A percentile compares a stretch with the other conserved stretches of the same genome.
These are phyloP conservation scores for Boeremia exigua DNA, from an alignment of 2,329 filamentous ascomycete species.

Conservation along the genomic window DNA sequence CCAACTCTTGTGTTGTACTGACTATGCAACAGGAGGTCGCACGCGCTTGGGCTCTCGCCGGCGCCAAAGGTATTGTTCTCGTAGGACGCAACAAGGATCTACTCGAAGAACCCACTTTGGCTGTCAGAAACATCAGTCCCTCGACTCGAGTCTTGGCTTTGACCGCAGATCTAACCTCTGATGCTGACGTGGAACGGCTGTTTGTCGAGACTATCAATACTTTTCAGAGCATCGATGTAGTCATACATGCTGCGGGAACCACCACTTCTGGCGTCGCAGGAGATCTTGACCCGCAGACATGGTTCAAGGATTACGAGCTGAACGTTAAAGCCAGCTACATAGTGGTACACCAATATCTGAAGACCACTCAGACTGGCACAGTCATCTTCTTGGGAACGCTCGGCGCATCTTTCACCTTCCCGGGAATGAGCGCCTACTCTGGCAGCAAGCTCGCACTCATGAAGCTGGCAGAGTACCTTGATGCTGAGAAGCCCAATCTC, in stretches of 20 bases:
- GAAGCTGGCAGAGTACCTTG: constrained; percentile 30
- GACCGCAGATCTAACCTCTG: constrained; percentile 27
- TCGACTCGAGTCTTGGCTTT: constrained; percentile 27
- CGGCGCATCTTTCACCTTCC: constrained; percentile 18
- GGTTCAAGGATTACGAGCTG: constrained; percentile 23
- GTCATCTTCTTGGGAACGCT: constrained; percentile 26
- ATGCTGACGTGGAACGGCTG: constrained; percentile 23
- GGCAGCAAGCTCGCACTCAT: constrained; percentile 30
- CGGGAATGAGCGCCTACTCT: constrained; percentile 29
- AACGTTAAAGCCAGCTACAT: constrained; percentile 27
- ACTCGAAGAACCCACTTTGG: constrained; percentile 22
- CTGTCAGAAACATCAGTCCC: constrained; percentile 20
- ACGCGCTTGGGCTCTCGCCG: constrained; percentile 32
- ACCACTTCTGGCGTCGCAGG: constrained; percentile 6
- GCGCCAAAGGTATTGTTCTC: constrained; percentile 32
- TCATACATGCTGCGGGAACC: constrained; percentile 26
- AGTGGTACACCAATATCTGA: constrained; percentile 15
- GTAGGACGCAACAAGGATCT: constrained; percentile 28
- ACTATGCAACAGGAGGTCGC: constrained; percentile 25
- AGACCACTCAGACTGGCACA: constrained; percentile 20
- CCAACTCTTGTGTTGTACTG: neutral
- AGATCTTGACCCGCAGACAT: constrained; percentile 9
- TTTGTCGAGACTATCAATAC: constrained; percentile 19
- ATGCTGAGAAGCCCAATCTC: constrained; percentile 27
- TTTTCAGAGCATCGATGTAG: constrained; percentile 23